phyloP scores from a whole-genome alignment of 2,329 filamentous ascomycete genomes.

The Aspergillus bombycis region DNA sequence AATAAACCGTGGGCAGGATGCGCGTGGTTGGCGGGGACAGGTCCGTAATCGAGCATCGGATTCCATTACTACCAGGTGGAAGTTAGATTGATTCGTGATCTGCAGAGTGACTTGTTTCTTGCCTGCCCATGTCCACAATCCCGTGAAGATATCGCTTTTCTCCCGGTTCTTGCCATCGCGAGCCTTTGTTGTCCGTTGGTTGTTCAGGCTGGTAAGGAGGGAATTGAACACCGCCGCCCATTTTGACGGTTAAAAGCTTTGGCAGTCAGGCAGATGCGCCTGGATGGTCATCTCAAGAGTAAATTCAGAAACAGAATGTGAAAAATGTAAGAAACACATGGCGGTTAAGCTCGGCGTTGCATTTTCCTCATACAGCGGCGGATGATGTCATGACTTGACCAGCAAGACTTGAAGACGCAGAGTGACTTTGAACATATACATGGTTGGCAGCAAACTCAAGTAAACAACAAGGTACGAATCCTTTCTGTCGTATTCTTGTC shows the following conservation, averaged over 20 bases:
- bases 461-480: neutral
- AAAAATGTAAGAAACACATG: neutral
- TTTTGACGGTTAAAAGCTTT: neutral
- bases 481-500: too few species aligned
- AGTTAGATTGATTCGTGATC: neutral
- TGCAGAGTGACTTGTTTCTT: neutral
- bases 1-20: constrained; percentile 76
- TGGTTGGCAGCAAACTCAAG: too few species aligned
- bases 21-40: constrained; percentile 70
- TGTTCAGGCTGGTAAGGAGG: neutral
- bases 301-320: neutral
- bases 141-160: neutral
- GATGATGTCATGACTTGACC: neutral
- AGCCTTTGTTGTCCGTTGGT: neutral
- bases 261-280: neutral
- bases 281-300: neutral
- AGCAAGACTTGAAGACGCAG: too few species aligned
- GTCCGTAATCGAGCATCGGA: constrained; percentile 85
- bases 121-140: neutral
- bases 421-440: too few species aligned
- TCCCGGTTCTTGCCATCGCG: neutral
- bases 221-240: neutral
- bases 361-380: neutral
- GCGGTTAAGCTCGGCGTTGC: neutral
- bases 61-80: constrained; percentile 67